Base-by-base conservation (phyloP, 192 early-diverging fungal genomes). In the Backusella westeae region DNA sequence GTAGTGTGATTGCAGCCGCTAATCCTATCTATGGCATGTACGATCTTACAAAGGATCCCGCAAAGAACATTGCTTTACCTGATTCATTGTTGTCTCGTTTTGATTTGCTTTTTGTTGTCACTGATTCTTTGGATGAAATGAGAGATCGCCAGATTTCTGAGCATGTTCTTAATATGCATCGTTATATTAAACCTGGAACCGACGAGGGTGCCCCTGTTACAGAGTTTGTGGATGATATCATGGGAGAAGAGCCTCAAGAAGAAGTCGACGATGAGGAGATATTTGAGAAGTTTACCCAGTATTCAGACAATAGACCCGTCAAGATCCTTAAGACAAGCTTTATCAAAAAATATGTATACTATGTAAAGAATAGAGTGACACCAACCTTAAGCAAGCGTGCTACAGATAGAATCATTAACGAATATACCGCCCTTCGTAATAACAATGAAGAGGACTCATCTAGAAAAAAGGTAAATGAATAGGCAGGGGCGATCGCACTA, bases 21-120 rank as follows among this genome's bases (percentile, higher is more conserved):
- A 99, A 99, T 82, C 98, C 98, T 4, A 90, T 93, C 10, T 93
- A 94, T 66, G 95, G 95, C 29, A 93, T 92, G 82, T 99, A 99
- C 82, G 91, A 97, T 79, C 87, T 93, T 66, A 88, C 90, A 68
- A 96, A 95, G 67, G 87, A 91, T 36, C 96, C 96, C 34, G 91
- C 91, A 78, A 92, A 96, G 77, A 99, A 99, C 85, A 99, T 99
- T 82, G 91, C 93, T 6, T 86, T 99, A 36, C 97, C 98, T 0
- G 97, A 97, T 79, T 97, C 98, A 46, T 87, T 99, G 15, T 84
- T 99, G 36, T 97, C 95, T 17, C 97, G 98, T 86, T 99, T 99
- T 74, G 98, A 99, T 87, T 84, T 99, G 83, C 82, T 99, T 72
- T 99, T 99, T 86, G 88, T 99, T 14, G 95, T 99, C 19, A 91